Percentiles rank a stretch among this genome's conserved stretches.
These are phyloP conservation scores for Colletotrichum sp. DNA, from an alignment of 2,329 filamentous ascomycete genomes.

Conservation along the genomic window DNA sequence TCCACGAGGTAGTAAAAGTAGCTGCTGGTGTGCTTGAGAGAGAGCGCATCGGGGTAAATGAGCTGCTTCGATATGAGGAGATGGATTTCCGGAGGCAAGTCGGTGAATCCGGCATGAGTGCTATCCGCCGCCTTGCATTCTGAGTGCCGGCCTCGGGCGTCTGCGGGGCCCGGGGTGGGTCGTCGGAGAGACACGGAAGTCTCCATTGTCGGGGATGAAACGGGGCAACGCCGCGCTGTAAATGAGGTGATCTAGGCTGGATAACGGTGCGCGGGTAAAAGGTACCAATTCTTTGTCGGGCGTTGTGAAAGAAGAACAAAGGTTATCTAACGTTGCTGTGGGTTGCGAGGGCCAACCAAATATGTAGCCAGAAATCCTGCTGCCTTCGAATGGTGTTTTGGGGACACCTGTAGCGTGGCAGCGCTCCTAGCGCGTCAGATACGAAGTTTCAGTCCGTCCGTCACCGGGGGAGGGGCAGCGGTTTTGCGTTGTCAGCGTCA, in stretches of 20 bases:
- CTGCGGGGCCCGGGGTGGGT: slow-evolving; percentile 4
- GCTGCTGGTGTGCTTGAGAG: slow-evolving; percentile 69
- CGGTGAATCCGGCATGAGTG: slow-evolving; percentile 39
- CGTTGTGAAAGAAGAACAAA: not conserved
- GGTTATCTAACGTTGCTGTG: not conserved
- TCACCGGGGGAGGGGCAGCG: not conserved
- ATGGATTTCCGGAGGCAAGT: slow-evolving; percentile 71
- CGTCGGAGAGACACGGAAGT: not conserved
- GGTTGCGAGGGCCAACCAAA: not conserved
- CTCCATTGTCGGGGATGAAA: not conserved
- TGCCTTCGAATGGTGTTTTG: not conserved
- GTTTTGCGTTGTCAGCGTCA: not conserved
- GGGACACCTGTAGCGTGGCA: not conserved
- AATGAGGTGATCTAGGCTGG: too few relatives aligned
- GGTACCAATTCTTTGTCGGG: not conserved
- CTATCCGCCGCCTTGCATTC: not conserved
- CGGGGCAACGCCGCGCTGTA: not conserved
- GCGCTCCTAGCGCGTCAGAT: slow-evolving; percentile 3
- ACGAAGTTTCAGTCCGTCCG: slow-evolving; percentile 7
- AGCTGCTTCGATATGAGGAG: slow-evolving; percentile 64
- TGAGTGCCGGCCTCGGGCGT: not conserved
- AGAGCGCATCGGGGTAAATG: slow-evolving; percentile 73
- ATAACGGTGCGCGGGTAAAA: not conserved
- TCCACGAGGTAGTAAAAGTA: slow-evolving; percentile 69
- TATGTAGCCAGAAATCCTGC: slow-evolving; percentile 4